Evolutionary conservation across 805 yeast species (phyloP).

Genomic region (Yamadazyma paraphyllophila): DNA sequence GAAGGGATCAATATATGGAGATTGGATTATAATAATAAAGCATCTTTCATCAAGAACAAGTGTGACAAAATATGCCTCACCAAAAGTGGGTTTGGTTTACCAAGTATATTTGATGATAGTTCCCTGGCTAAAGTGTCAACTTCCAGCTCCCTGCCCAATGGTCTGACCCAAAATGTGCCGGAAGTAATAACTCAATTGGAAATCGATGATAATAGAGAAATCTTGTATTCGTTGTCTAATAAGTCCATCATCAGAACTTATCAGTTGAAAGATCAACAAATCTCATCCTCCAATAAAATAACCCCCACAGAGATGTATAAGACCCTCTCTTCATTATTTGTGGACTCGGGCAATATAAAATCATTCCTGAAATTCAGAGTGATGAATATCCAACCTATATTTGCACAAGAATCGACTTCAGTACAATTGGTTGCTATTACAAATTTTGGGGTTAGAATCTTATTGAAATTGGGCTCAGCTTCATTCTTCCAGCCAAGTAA

Average conservation of each 20-base stretch:
- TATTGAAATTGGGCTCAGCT: slow-evolving; percentile 48
- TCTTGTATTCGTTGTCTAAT: slow-evolving; percentile 79
- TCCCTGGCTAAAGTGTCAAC: slow-evolving; percentile 1
- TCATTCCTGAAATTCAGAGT: slow-evolving; percentile 51
- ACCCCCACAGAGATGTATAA: slow-evolving; percentile 47
- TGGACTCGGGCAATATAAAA: slow-evolving; percentile 56
- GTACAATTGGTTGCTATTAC: slow-evolving; percentile 78
- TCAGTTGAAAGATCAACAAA: slow-evolving; percentile 47
- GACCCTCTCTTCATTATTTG: slow-evolving; percentile 49
- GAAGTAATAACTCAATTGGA: slow-evolving; percentile 65
- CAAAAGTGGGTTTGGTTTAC: slow-evolving; percentile 49
- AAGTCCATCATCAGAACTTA: slow-evolving; percentile 81
- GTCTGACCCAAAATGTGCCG: slow-evolving; percentile 25
- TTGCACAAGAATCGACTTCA: slow-evolving; percentile 62
- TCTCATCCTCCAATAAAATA: slow-evolving; percentile 29
- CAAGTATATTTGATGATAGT: slow-evolving; percentile 22
- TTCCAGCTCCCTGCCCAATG: background rate
- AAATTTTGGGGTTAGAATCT: slow-evolving; percentile 78
- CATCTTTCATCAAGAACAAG: slow-evolving; percentile 82
- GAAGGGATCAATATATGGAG: slow-evolving; percentile 86
- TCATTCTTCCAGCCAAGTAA: slow-evolving; percentile 17
- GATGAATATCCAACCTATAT: slow-evolving; percentile 59
- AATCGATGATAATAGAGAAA: slow-evolving; percentile 73
- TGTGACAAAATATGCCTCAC: slow-evolving; percentile 84
- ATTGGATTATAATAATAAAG: slow-evolving; percentile 74